Base-by-base conservation (phyloP, 331 rosid genomes). In the Quercus lobata region DNA sequence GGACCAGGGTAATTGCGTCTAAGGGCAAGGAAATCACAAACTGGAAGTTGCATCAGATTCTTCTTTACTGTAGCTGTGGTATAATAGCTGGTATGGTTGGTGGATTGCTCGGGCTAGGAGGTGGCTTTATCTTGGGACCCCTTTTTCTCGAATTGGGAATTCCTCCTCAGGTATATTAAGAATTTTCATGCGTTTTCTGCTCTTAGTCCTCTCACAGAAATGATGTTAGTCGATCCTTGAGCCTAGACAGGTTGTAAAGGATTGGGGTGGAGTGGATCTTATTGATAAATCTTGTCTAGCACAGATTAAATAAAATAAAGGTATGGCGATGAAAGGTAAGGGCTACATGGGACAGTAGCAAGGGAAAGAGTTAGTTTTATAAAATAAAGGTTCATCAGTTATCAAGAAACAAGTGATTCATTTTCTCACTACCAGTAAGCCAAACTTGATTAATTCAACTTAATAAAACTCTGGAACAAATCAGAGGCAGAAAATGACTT, bases 71-170 rank as follows among this genome's bases (percentile, higher is more conserved):
- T 77, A 57, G 80, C 72, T 83, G 91, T 82, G 97, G 97, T 69
- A 88, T 92, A 46, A 19, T 90, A 58, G 96, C 97, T 62, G 96
- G 96, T 63, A 74, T 91, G 80, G 97, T 91, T 44, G 97, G 97
- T 62, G 97, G 97, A 44, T 70, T 91, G 63, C 94, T 91, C 56
- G 97, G 97, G 16, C 80, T 91, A 17, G 97, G 97, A 52, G 97
- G 97, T 16, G 94, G 97, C 70, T 91, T 91, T 85, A 88, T 91
- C 66, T 81, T 91, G 82, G 97, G 97, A 65, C 97, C 97, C 69
- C 86, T 91, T 25, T 91, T 91, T 79, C 92, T 91, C 27, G 97
- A 91, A 82, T 53, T 91, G 76, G 97, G 97, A 71, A 88, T 91
- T 80, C 97, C 97, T 69, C 97, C 97, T 68, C 94, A 91, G 94